phyloP scores from a whole-genome alignment of 768 basidiomycete species.

The Lactifluus rugatus region DNA sequence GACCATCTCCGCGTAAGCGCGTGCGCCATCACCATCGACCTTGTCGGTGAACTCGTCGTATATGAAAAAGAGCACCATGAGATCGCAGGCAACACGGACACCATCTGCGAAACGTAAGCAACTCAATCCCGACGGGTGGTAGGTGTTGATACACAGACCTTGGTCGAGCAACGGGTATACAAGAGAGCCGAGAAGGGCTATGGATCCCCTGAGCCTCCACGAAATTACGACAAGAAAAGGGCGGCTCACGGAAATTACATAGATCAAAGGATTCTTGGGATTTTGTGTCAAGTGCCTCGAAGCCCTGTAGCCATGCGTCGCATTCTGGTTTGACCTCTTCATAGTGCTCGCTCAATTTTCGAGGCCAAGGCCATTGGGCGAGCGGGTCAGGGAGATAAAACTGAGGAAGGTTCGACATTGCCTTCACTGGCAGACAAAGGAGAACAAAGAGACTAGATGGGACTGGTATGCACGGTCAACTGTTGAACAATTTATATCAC shows the following conservation, averaged over 20 bases:
- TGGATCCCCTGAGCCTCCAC: not conserved
- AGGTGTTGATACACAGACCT: not conserved
- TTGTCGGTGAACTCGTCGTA: slow-evolving; percentile 5
- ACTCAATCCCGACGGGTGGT: not conserved
- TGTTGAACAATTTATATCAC: too few relatives aligned
- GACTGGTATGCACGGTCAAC: not conserved
- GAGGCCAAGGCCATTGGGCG: not conserved
- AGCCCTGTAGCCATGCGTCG: not conserved
- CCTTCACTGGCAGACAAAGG: too few relatives aligned
- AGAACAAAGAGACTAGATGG: not conserved
- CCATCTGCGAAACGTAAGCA: not conserved
- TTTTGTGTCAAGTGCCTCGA: not conserved
- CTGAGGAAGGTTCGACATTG: not conserved
- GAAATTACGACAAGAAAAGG: not conserved
- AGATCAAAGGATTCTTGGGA: not conserved
- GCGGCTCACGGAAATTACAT: not conserved
- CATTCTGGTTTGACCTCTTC: not conserved
- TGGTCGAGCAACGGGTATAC: not conserved
- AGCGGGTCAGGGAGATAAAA: not conserved
- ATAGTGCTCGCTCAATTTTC: not conserved
- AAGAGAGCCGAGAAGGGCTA: not conserved
- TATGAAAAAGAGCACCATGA: not conserved
- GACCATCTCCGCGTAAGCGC: not conserved
- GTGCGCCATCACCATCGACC: not conserved
- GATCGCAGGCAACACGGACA: not conserved